Evolutionary conservation across 2,329 filamentous ascomycete species (phyloP), one percentile per base, ranked within the genome.

Genomic region (Diaporthe sp.): DNA sequence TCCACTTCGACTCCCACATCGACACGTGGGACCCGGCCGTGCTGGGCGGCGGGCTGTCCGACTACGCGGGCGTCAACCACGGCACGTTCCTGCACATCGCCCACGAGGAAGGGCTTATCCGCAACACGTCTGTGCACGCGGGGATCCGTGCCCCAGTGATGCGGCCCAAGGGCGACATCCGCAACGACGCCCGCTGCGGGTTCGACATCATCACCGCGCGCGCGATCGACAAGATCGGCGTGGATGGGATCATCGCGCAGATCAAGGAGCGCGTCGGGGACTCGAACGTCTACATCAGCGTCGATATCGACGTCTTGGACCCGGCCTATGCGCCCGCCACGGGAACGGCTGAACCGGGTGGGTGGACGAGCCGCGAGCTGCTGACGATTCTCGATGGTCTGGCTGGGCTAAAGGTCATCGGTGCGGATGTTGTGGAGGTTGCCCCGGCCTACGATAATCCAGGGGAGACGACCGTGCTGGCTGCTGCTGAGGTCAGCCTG

Each of bases 281-380:
- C 19, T 86, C 87, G 0, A 88, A 85, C 60, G 90, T 92, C 17
- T 96, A 96, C 80, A 86, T 96, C 34, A 93, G 90, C 75, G 90
- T 96, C 22, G 94, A 96, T 81, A 96, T 96, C 79, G 94, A 96
- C 83, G 94, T 96, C 0, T 87, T 96, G 62, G 94, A 96, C 82
- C 94, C 94, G 0, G 92, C 86, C 0, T 84, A 85, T 68, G 91
- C 91, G 19, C 34, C 73, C 62, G 94, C 92, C 2, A 95, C 94
- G 0, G 94, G 94, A 0, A 96, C 94, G 0, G 92, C 94, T 0
- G 94, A 96, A 83, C 92, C 94, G 0, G 94, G 94, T 70, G 94
- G 94, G 25, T 96, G 94, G 94, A 94, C 93, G 3, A 94, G 92
- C 6, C 88, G 94, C 49, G 94, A 96, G 83, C 85, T 97, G 76